phyloP scores from a whole-genome alignment of 202 grass and related monocot species.

The Miscanthus sacchariflorus region DNA sequence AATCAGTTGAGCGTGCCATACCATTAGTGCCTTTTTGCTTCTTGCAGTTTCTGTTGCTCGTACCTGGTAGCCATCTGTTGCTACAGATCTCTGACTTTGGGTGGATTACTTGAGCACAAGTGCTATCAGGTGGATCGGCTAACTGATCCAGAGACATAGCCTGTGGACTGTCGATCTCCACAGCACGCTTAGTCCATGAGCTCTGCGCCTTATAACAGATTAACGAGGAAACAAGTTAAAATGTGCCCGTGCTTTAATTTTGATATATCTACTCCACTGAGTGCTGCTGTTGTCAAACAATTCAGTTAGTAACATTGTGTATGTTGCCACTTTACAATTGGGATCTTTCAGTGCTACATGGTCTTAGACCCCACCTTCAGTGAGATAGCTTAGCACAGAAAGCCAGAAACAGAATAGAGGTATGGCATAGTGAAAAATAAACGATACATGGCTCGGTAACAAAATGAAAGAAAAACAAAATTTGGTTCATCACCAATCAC shows the following conservation, averaged over 20 bases:
- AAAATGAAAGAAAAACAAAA: neutral
- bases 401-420: neutral
- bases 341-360: slow-evolving; percentile 1
- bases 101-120: slow-evolving; percentile 79
- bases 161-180: slow-evolving; percentile 71
- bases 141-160: slow-evolving; percentile 74
- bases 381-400: neutral
- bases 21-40: slow-evolving; percentile 60
- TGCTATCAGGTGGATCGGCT: slow-evolving; percentile 73
- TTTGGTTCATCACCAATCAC: neutral
- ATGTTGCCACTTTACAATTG: neutral
- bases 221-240: slow-evolving; percentile 32
- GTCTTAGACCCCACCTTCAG: neutral
- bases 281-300: neutral
- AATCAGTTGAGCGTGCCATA: slow-evolving; percentile 45
- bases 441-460: neutral
- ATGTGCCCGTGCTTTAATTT: neutral
- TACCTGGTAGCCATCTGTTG: slow-evolving; percentile 54
- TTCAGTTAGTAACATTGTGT: neutral
- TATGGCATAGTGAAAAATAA: slow-evolving; percentile 24
- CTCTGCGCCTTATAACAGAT: slow-evolving; percentile 59
- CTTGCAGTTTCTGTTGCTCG: slow-evolving; percentile 46
- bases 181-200: slow-evolving; percentile 74
- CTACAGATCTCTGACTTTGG: slow-evolving; percentile 63
- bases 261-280: slow-evolving; percentile 4